A percentile compares a stretch with the other conserved stretches of the same genome.
Conservation (phyloP, 1,284 basidiomycete species). For the Baeospora myosura region DNA sequence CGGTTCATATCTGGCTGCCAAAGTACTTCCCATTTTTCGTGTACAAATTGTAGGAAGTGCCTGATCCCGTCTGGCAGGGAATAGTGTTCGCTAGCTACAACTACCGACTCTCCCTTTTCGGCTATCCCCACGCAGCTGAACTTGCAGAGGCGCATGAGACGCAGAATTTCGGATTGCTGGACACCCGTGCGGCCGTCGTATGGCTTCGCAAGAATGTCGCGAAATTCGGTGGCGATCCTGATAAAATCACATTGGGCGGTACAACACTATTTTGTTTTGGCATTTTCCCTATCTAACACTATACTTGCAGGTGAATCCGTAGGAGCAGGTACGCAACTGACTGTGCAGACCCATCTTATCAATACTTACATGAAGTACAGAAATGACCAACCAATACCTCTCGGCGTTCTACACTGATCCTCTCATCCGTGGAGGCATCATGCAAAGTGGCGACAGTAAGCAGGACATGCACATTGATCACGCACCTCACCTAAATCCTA, state of each 20-base stretch:
- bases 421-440: slow-evolving; percentile 31
- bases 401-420: slow-evolving; percentile 31
- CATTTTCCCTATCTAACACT: background rate
- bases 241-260: slow-evolving; percentile 33
- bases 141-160: slow-evolving; percentile 28
- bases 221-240: slow-evolving; percentile 36
- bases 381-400: slow-evolving; percentile 37
- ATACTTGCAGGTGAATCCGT: slow-evolving; percentile 33
- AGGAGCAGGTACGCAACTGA: slow-evolving; percentile 27
- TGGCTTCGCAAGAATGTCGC: slow-evolving; percentile 34
- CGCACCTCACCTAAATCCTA: background rate
- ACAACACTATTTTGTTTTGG: too few species aligned
- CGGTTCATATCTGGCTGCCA: slow-evolving; percentile 31
- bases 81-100: slow-evolving; percentile 38
- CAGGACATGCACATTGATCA: slow-evolving; percentile 4
- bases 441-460: slow-evolving; percentile 37
- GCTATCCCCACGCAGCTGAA: slow-evolving; percentile 33
- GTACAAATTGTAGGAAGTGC: background rate
- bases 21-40: slow-evolving; percentile 11
- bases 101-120: slow-evolving; percentile 34
- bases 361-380: slow-evolving; percentile 16
- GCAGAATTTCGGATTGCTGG: slow-evolving; percentile 36
- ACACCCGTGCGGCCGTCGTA: slow-evolving; percentile 35
- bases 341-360: slow-evolving; percentile 1
- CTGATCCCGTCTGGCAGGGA: slow-evolving; percentile 14